Percentiles rank a stretch among this genome's conserved stretches.
phyloP scores from a whole-genome alignment of 768 basidiomycete genomes.

The Psilocybe sp. region DNA sequence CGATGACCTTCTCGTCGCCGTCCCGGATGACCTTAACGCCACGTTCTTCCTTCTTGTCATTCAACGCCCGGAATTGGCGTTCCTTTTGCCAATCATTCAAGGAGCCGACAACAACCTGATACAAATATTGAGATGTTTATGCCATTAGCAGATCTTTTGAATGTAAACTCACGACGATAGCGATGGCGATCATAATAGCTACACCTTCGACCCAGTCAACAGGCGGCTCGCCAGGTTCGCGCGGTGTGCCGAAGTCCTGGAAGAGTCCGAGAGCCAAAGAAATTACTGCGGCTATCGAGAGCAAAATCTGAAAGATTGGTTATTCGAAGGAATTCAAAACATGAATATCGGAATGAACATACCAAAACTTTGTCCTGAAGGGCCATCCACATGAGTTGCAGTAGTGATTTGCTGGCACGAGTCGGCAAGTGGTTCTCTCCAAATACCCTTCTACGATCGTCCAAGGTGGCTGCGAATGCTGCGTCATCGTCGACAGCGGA shows the following conservation, averaged over 20 bases:
- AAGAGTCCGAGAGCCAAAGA: slow-evolving; percentile 94
- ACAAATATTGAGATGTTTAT: background rate
- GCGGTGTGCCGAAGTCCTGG: slow-evolving; percentile 82
- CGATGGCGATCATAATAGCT: slow-evolving; percentile 72
- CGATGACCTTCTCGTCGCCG: slow-evolving; percentile 67
- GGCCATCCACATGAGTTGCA: slow-evolving; percentile 81
- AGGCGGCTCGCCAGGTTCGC: slow-evolving; percentile 57
- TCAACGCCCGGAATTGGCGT: slow-evolving; percentile 87
- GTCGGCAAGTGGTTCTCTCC: slow-evolving; percentile 74
- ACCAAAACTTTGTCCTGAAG: slow-evolving; percentile 90
- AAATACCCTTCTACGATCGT: slow-evolving; percentile 65
- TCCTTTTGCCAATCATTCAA: slow-evolving; percentile 99
- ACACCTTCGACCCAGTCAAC: slow-evolving; percentile 99
- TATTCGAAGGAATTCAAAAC: background rate
- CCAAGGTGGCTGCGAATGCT: slow-evolving; percentile 41
- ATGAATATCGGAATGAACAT: slow-evolving; percentile 24
- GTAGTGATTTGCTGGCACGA: slow-evolving; percentile 64
- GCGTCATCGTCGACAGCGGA: slow-evolving; percentile 16
- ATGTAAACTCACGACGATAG: slow-evolving; percentile 60
- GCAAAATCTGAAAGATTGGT: slow-evolving; percentile 57
- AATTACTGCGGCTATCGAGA: slow-evolving; percentile 89
- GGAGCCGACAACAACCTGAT: slow-evolving; percentile 83
- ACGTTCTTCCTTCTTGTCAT: slow-evolving; percentile 94
- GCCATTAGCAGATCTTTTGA: background rate
- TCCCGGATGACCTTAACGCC: slow-evolving; percentile 80